Evolutionary conservation across 1,139 yeast genomes (phyloP).

Genomic region (Blastobotrys arbuscula): DNA sequence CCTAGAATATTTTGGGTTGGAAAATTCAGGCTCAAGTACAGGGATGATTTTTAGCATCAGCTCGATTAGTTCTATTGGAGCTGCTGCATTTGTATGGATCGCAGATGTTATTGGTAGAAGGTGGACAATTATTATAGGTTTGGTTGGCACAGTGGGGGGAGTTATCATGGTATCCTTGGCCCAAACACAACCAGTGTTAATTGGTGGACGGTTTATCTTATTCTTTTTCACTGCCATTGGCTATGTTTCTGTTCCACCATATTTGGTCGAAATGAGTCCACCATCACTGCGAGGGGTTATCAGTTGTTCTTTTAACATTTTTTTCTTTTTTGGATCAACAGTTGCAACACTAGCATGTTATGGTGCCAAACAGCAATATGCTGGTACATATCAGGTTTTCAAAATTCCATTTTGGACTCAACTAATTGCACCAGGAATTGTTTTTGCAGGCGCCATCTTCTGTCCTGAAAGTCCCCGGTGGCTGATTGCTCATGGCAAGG

Average conservation of each 20-base stretch:
- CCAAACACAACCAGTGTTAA: conserved; percentile 11
- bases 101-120: conserved; percentile 17
- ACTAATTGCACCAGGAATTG: conserved; percentile 38
- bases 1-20: conserved; percentile 13
- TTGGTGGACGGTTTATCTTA: conserved; percentile 24
- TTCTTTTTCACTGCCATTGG: conserved; percentile 25
- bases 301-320: conserved; percentile 37
- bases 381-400: conserved; percentile 36
- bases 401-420: conserved; percentile 46
- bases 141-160: conserved; percentile 14
- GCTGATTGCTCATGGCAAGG: conserved; percentile 44
- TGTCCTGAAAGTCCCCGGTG: conserved; percentile 71
- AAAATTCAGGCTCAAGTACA: conserved; percentile 12
- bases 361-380: conserved; percentile 15
- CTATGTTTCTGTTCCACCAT: conserved; percentile 27
- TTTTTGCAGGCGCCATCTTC: conserved; percentile 49
- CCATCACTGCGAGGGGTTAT: conserved; percentile 40
- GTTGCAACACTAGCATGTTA: conserved; percentile 36
- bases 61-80: conserved; percentile 14
- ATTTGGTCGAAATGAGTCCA: conserved; percentile 22
- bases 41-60: conserved; percentile 16
- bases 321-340: conserved; percentile 44
- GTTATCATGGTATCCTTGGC: conserved; percentile 13
- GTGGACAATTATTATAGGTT: conserved; percentile 14
- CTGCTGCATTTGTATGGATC: conserved; percentile 16